Percentiles rank a stretch among this genome's conserved stretches.
Evolutionary conservation across 2,329 filamentous ascomycete genomes (phyloP).

Genomic region (Diaporthe longicolla): DNA sequence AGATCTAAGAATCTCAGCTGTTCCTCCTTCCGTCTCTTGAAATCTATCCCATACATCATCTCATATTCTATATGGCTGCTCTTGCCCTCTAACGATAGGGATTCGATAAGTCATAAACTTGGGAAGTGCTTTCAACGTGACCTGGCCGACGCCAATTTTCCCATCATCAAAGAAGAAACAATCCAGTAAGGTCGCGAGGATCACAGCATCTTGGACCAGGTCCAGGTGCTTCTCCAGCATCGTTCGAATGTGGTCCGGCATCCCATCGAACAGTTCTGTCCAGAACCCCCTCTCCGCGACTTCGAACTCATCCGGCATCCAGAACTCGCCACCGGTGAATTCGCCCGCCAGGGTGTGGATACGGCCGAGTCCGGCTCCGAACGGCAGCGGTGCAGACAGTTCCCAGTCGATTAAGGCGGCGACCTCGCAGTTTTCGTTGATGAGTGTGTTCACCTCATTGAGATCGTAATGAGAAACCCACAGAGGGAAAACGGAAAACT

Average conservation of each 20-base stretch:
- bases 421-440: neutral
- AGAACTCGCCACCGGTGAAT: slow-evolving; percentile 1
- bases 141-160: neutral
- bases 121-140: neutral
- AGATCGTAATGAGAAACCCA: slow-evolving; percentile 13
- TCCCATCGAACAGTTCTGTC: neutral
- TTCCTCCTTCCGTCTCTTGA: no score
- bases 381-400: neutral
- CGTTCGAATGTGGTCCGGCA: neutral
- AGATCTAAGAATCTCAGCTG: no score
- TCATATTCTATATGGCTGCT: neutral
- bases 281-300: neutral
- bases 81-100: neutral
- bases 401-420: slow-evolving; percentile 12
- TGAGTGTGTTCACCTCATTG: neutral
- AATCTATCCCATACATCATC: neutral
- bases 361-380: neutral
- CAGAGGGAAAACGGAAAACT: neutral
- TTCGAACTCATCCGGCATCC: slow-evolving; percentile 14
- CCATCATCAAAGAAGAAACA: neutral
- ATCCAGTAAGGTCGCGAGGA: neutral
- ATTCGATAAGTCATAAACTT: slow-evolving; percentile 8
- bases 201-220: slow-evolving; percentile 1
- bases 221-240: neutral
- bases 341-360: slow-evolving; percentile 8